These are phyloP conservation scores for Metschnikowia reukaufii DNA, from an alignment of 805 yeast genomes.

Conservation along the genomic window DNA sequence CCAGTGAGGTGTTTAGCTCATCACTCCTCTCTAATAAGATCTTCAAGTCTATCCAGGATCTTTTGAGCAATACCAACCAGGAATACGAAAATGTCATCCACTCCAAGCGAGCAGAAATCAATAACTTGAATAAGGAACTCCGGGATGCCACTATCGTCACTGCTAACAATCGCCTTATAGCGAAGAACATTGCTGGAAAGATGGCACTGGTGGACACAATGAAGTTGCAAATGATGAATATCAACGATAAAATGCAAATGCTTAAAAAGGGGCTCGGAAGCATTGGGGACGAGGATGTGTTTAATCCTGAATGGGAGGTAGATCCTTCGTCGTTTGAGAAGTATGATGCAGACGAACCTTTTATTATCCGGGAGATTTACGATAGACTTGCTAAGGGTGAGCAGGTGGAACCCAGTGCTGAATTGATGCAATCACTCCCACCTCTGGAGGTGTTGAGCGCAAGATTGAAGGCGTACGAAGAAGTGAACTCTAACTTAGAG, in stretches of 20 bases:
- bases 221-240: conserved; percentile 44
- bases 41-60: conserved; percentile 40
- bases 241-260: conserved; percentile 36
- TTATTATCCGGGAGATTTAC: conserved; percentile 62
- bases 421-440: conserved; percentile 40
- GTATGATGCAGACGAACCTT: conserved; percentile 93
- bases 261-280: conserved; percentile 22
- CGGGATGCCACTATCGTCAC: conserved; percentile 43
- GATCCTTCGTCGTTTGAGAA: conserved; percentile 60
- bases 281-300: conserved; percentile 22
- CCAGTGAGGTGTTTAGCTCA: conserved; percentile 15
- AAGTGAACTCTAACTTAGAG: conserved; percentile 60
- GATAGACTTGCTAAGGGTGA: conserved; percentile 44
- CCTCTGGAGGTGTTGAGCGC: conserved; percentile 59
- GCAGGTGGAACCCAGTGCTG: conserved; percentile 27
- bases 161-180: conserved; percentile 40
- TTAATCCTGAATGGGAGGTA: conserved; percentile 49
- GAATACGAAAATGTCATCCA: conserved; percentile 41
- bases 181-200: conserved; percentile 38
- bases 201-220: conserved; percentile 48
- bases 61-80: conserved; percentile 35
- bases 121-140: conserved; percentile 34
- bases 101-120: conserved; percentile 36
- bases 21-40: conserved; percentile 30
- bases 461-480: conserved; percentile 74